phyloP scores from a whole-genome alignment of 768 basidiomycete genomes.

The Lactarius quietus region DNA sequence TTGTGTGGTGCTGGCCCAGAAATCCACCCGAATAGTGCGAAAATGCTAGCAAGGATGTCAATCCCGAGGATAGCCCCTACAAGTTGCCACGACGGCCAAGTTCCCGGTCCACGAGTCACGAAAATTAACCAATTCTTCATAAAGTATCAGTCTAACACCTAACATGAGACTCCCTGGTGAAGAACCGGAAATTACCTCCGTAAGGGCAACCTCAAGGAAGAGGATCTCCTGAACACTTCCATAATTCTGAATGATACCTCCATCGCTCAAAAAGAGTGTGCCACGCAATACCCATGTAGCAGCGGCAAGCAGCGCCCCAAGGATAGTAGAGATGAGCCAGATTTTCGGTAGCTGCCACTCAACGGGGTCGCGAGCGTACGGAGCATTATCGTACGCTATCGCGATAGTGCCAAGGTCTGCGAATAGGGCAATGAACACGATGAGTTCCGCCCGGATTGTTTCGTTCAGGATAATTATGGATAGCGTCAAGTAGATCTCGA shows the following conservation, averaged over 20 bases:
- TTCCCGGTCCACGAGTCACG: constrained; percentile 35
- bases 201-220: constrained; percentile 47
- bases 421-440: constrained; percentile 45
- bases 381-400: constrained; percentile 46
- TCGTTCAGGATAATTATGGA: constrained; percentile 46
- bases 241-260: constrained; percentile 45
- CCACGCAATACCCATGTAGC: constrained; percentile 46
- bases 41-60: constrained; percentile 42
- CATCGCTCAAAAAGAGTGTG: constrained; percentile 38
- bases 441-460: constrained; percentile 45
- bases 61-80: constrained; percentile 39
- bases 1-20: constrained; percentile 36
- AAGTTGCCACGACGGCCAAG: constrained; percentile 41
- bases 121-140: constrained; percentile 30
- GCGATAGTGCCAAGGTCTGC: constrained; percentile 48
- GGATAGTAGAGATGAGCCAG: constrained; percentile 44
- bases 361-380: constrained; percentile 39
- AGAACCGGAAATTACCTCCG: constrained; percentile 33
- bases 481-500: constrained; percentile 45
- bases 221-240: constrained; percentile 45
- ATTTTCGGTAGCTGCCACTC: constrained; percentile 51
- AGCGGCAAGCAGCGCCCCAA: constrained; percentile 33
- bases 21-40: constrained; percentile 42
- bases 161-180: neutral
- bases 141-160: neutral